Conservation (phyloP, 176 grass and related monocot genomes). For the Eleusine indica region DNA sequence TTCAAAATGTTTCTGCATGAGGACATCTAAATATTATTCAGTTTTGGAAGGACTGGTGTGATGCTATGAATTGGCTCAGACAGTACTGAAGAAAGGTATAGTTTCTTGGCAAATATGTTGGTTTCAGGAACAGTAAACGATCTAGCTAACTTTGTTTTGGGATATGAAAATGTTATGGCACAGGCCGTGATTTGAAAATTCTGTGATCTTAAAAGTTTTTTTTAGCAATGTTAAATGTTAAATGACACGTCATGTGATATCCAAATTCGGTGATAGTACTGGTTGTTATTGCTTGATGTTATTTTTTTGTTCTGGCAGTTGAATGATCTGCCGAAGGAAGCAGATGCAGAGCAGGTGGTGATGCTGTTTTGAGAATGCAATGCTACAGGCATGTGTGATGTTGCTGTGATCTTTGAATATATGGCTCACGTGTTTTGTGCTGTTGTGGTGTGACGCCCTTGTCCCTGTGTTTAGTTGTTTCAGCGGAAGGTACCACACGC, state of each 20-base stretch:
- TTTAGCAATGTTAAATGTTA: not conserved
- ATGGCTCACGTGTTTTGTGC: not conserved
- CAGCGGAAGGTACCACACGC: too few relatives aligned
- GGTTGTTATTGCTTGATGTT: not conserved
- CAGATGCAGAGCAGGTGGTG: slow-evolving; percentile 17
- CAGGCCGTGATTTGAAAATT: not conserved
- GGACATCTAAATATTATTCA: not conserved
- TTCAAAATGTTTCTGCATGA: not conserved
- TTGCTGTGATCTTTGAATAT: not conserved
- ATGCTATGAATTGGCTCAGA: not conserved
- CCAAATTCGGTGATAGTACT: not conserved
- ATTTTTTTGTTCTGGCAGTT: not conserved
- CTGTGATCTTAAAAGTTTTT: not conserved
- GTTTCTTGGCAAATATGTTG: not conserved
- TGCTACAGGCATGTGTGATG: slow-evolving; percentile 18
- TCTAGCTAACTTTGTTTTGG: not conserved
- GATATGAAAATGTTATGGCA: not conserved
- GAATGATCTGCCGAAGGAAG: slow-evolving; percentile 5
- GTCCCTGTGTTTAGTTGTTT: not conserved
- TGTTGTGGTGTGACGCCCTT: not conserved
- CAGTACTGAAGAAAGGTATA: not conserved
- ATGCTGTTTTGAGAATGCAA: not conserved
- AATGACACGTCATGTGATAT: not conserved
- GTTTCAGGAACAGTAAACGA: not conserved
- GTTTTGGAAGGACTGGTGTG: not conserved